Base-by-base conservation (phyloP, 768 basidiomycete species). In the Tephrocybe sp. region DNA sequence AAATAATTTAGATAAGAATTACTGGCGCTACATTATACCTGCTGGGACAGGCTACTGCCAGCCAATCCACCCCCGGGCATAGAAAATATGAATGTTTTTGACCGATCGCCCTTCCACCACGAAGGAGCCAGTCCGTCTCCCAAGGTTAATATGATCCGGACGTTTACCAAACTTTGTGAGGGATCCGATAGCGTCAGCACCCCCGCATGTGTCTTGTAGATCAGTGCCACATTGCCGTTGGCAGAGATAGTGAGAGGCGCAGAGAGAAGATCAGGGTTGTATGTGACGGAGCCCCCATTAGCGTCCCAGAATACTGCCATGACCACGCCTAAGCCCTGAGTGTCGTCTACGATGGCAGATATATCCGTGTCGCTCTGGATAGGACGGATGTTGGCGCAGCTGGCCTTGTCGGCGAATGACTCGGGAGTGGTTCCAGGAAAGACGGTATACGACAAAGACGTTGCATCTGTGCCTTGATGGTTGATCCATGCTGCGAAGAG, bases 131-230 rank as follows among this genome's bases (percentile, higher is more conserved):
- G 39, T 5, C 54, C 55, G 19, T 5, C 13, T 12, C 55, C 51
- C 44, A 53, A 36, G 5, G 44, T 56, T 50, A 84, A 52, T 3
- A 66, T 70, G 28, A 84, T 56, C n/a, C 64, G 61, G 1, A 78
- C 60, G 1, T 59, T 58, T 3, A 58, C 48, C n/a, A 79, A 55
- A 0, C 69, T 67, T 58, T 89, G 86, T 1, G 82, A 82, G 3
- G 86, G 87, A 59, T 89, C 86, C 1, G 86, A 78, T 12, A 86
- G 73, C 1, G 78, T 81, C 21, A 89, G 54, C 15, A 68, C 69
- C 37, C 77, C 71, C 3, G 68, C 64, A 15, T 65, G 55, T 15
- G 73, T 37, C 16, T 70, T 61, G 52, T 78, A 77, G 5, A 82
- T 70, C n/a, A 84, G 51, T 0, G 69, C 73, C 6, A 71, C 60